phyloP scores from a whole-genome alignment of 768 basidiomycete species.

The Porpolomopsis calyptriformis region DNA sequence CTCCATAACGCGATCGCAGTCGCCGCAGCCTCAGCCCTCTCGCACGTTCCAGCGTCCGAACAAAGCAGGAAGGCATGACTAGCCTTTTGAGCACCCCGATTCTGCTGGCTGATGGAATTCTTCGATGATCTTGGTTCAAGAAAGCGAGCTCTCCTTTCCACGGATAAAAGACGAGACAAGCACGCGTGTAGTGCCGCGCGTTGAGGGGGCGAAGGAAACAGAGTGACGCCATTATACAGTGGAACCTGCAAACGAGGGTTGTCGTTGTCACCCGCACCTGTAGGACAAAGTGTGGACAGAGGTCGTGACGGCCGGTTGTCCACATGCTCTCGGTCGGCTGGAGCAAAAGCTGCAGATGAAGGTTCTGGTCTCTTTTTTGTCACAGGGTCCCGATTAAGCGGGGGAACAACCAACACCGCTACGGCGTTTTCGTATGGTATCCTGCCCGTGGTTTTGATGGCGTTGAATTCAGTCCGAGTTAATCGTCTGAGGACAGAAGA shows the following conservation, averaged over 20 bases:
- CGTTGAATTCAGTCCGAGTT: constrained; percentile 48
- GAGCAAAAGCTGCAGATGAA: constrained; percentile 18
- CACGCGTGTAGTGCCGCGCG: constrained; percentile 46
- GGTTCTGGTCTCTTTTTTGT: constrained; percentile 34
- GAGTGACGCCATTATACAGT: constrained; percentile 51
- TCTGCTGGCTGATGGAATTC: background rate
- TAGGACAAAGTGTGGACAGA: constrained; percentile 24
- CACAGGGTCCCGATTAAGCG: constrained; percentile 42
- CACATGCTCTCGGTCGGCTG: background rate
- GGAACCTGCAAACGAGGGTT: constrained; percentile 35
- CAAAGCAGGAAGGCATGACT: constrained; percentile 65
- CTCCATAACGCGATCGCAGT: constrained; percentile 72
- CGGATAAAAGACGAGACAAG: constrained; percentile 35
- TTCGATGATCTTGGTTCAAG: constrained; percentile 3
- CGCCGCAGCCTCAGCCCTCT: constrained; percentile 49
- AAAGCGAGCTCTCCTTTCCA: constrained; percentile 31
- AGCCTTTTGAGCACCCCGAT: constrained; percentile 29
- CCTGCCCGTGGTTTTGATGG: constrained; percentile 33
- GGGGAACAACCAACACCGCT: constrained; percentile 63
- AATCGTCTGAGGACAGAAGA: constrained; percentile 47
- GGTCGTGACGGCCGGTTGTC: constrained; percentile 9
- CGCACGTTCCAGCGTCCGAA: constrained; percentile 38
- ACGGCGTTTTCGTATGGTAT: constrained; percentile 44
- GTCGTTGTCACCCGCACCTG: constrained; percentile 10
- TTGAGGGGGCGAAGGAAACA: constrained; percentile 55